phyloP scores from a whole-genome alignment of 345 rosid genomes.

The Hibiscus tridactylites region DNA sequence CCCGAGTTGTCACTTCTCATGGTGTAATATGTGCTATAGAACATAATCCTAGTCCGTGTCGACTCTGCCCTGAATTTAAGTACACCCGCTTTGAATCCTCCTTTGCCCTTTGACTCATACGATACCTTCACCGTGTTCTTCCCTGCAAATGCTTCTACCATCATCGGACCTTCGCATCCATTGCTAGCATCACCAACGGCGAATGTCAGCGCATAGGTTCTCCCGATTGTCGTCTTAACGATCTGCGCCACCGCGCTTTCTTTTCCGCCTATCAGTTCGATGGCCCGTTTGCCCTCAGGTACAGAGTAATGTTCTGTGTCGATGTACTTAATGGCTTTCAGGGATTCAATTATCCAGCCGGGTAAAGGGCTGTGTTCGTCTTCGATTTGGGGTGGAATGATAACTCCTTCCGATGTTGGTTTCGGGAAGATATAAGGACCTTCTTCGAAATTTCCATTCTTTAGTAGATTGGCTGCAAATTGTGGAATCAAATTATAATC shows the following conservation, averaged over 20 bases:
- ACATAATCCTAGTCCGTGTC: slow-evolving; percentile 42
- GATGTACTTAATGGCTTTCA: slow-evolving; percentile 68
- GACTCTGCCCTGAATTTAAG: slow-evolving; percentile 49
- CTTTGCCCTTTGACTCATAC: slow-evolving; percentile 54
- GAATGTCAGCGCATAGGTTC: slow-evolving; percentile 47
- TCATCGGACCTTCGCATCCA: slow-evolving; percentile 51
- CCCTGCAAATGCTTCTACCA: slow-evolving; percentile 62
- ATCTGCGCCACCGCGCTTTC: slow-evolving; percentile 66
- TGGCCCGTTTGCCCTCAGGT: slow-evolving; percentile 45
- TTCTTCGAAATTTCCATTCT: slow-evolving; percentile 72
- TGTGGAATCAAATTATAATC: not conserved
- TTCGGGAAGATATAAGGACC: slow-evolving; percentile 58
- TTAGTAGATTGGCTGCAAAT: slow-evolving; percentile 40
- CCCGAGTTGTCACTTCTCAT: slow-evolving; percentile 62
- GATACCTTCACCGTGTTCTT: slow-evolving; percentile 30
- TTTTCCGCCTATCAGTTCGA: slow-evolving; percentile 71
- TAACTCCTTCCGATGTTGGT: slow-evolving; percentile 42
- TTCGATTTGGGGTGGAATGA: slow-evolving; percentile 65
- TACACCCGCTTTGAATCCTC: slow-evolving; percentile 37
- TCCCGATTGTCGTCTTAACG: slow-evolving; percentile 33
- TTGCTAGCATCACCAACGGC: slow-evolving; percentile 53
- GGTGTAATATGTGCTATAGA: slow-evolving; percentile 55
- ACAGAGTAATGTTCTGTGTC: slow-evolving; percentile 51
- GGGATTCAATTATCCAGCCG: slow-evolving; percentile 78
- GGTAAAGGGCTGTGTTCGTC: slow-evolving; percentile 63